A percentile compares a stretch with the other conserved stretches of the same genome.
These are phyloP conservation scores for Brasilioporus rufonigricans DNA, from an alignment of 768 basidiomycete genomes.

Conservation along the genomic window DNA sequence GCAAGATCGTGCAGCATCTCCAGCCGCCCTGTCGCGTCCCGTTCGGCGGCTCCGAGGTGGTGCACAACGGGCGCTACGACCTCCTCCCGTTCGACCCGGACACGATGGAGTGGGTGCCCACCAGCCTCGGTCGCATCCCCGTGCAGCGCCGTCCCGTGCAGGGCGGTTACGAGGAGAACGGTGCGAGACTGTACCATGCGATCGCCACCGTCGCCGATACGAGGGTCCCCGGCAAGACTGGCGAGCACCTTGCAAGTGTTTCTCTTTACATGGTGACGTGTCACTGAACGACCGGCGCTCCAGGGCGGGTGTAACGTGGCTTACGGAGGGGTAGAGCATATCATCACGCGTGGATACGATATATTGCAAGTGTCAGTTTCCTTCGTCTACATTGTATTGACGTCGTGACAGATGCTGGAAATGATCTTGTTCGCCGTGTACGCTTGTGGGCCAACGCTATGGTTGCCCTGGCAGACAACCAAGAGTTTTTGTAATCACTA, in stretches of 20 bases:
- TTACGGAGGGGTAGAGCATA: constrained; percentile 38
- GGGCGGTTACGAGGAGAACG: constrained; percentile 74
- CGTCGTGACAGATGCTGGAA: constrained; percentile 38
- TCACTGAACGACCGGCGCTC: background rate
- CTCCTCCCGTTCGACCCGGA: constrained; percentile 64
- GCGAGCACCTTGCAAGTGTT: constrained; percentile 58
- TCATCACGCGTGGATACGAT: constrained; percentile 39
- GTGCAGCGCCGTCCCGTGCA: constrained; percentile 57
- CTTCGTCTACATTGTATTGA: background rate
- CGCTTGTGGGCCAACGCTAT: too few species aligned
- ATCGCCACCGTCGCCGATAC: constrained; percentile 49
- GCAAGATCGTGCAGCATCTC: constrained; percentile 73
- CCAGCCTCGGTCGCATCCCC: constrained; percentile 60
- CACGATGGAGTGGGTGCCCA: constrained; percentile 74
- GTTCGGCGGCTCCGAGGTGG: constrained; percentile 59
- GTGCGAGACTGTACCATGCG: constrained; percentile 67
- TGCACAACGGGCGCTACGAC: constrained; percentile 68
- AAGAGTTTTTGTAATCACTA: background rate
- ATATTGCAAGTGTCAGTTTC: constrained; percentile 36
- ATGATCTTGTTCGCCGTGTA: background rate
- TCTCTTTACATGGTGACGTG: background rate
- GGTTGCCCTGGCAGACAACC: background rate
- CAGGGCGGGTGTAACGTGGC: constrained; percentile 44
- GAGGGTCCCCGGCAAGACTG: constrained; percentile 72
- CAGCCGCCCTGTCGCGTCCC: constrained; percentile 52